Evolutionary conservation across 768 basidiomycete genomes (phyloP), one percentile per base, ranked within the genome.

Genomic region (Hebeloma cylindrosporum): DNA sequence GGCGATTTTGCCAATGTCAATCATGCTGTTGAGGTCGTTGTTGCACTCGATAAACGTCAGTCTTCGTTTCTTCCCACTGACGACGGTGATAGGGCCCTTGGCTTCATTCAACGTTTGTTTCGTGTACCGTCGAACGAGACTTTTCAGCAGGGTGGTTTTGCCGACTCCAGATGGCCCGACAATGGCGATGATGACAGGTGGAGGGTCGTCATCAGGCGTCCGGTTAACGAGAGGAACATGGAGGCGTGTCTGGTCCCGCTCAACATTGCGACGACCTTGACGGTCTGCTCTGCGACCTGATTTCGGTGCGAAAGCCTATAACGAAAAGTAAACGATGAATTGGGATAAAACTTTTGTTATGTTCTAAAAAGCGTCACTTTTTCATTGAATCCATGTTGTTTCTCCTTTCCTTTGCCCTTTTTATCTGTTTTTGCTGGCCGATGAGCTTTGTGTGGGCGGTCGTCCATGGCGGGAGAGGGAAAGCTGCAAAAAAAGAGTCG

Each of bases 41-140:
- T 93, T 93, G 70, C 93, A 98, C 66, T 98, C 96, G 39, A 99
- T 78, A 62, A 98, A 93, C 0, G 96, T 97, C n/a, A 98, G 72
- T 10, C 96, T 73, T 37, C 91, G 77, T 57, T 84, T 91, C 72
- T 97, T 98, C 30, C 95, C 94, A 38, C 83, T 84, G 33, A 98
- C 87, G 16, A 98, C 88, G 0, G 96, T 99, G 38, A 98, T 83
- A 4, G 96, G 96, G 0, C 96, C 96, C 57, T 88, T 85, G 46
- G 86, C 82, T 20, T 97, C 90, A 53, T 80, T 83, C 18, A 98
- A 68, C 0, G 88, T 91, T 67, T 96, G 93, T 60, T 97, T 99
- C 7, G 95, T 91, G 64, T 91, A 94, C 32, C 95, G 74, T 50
- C 91, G 77, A 26, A 99, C 84, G 14, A 99, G 81, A 53, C 85